Base-by-base conservation (phyloP, 768 basidiomycete genomes). In the Nidularia pulvinata region DNA sequence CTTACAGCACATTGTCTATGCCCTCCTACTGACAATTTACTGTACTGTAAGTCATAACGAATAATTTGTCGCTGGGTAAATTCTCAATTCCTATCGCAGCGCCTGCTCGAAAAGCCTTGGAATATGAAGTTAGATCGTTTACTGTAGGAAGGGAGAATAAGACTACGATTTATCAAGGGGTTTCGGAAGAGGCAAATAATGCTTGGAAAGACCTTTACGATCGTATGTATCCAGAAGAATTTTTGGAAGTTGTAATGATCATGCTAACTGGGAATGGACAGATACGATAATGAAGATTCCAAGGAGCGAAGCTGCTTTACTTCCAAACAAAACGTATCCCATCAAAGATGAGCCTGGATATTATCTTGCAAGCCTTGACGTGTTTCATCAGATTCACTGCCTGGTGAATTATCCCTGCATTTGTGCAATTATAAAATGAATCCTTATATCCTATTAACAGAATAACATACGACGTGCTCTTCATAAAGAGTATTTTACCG, bases 331-430 rank as follows among this genome's bases (percentile, higher is more conserved):
- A 39, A 65, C 61, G 9, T 57, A 54, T 32, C 60, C 63, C 9
- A 60, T 64, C 46, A 50, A 57, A 10, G 57, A 55, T 10, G 51
- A 59, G 7, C 55, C 59, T 6, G 63, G 57, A 5, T 56, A 64
- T 42, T 65, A 64, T 49, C 44, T 65, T n/a, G 59, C 56, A 11
- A 53, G 46, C 10, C 37, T 65, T 14, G 63, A 65, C 39, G 64
- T 64, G 11, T 65, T 65, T 46, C 64, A 65, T 50, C 64, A 65
- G 43, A 44, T 65, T n/a, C 64, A 64, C 48, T 62, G 64, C 37
- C 45, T 65, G 44, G 64, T 58, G 44, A 43, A 54, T 48, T 42
- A 3, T 13, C 4, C 25, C 25, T 30, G 25, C 25, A 30, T 30
- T 30, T 30, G 25, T 30, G 25, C 25, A 30, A 30, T 34, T 30